Evolutionary conservation across 108 stramenopile genomes (phyloP).

Genomic region (Pinguiococcus pyrenoidosus): DNA sequence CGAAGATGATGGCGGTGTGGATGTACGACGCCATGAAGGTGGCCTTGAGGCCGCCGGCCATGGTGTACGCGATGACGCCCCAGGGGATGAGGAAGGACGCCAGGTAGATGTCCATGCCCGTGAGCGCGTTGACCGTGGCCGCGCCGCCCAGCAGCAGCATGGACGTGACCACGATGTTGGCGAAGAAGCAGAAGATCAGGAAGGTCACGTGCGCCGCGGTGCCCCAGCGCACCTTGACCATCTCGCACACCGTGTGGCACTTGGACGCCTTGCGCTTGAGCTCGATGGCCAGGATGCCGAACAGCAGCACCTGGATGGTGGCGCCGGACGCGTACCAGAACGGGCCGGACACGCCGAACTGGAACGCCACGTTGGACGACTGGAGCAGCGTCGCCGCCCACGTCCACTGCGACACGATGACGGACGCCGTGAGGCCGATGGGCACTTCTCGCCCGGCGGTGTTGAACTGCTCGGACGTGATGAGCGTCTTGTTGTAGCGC

Average conservation of each 20-base stretch:
- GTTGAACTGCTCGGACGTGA: slow-evolving; percentile 18
- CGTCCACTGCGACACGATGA: slow-evolving; percentile 80
- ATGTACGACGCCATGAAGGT: slow-evolving; percentile 72
- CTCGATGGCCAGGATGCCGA: slow-evolving; percentile 77
- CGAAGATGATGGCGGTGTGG: slow-evolving; percentile 66
- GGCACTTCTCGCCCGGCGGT: slow-evolving; percentile 80
- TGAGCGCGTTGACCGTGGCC: slow-evolving; percentile 70
- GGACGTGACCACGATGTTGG: slow-evolving; percentile 67
- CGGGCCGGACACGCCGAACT: slow-evolving; percentile 74
- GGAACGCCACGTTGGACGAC: slow-evolving; percentile 80
- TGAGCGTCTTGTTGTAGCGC: slow-evolving; percentile 1
- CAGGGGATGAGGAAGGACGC: slow-evolving; percentile 75
- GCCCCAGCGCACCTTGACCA: slow-evolving; percentile 82
- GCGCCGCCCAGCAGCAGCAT: slow-evolving; percentile 90
- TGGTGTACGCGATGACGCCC: slow-evolving; percentile 81
- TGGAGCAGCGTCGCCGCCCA: slow-evolving; percentile 88
- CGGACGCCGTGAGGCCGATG: slow-evolving; percentile 74
- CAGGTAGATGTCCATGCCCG: slow-evolving; percentile 61
- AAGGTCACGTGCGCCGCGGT: slow-evolving; percentile 66
- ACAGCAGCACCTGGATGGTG: slow-evolving; percentile 76
- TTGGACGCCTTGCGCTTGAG: slow-evolving; percentile 74
- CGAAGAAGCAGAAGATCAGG: slow-evolving; percentile 65
- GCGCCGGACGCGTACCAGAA: slow-evolving; percentile 83
- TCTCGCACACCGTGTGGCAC: slow-evolving; percentile 77
- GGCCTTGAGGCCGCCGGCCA: slow-evolving; percentile 73